phyloP scores from a whole-genome alignment of 2,329 filamentous ascomycete species.

The Fusarium napiforme region DNA sequence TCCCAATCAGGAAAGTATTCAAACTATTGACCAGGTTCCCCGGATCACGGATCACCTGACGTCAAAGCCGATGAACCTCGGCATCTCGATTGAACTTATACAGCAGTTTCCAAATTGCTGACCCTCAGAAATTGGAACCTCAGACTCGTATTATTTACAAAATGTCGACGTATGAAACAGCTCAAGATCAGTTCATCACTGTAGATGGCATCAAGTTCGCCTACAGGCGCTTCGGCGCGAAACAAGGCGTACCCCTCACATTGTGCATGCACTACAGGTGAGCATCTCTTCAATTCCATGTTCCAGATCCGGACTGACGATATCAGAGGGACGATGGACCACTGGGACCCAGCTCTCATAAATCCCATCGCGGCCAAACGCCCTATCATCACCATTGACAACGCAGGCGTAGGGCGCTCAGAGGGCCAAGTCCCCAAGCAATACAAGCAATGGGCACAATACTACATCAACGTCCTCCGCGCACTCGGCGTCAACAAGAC shows the following conservation, averaged over 20 bases:
- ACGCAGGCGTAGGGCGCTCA: conserved; percentile 59
- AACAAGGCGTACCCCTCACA: conserved; percentile 47
- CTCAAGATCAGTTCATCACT: conserved; percentile 45
- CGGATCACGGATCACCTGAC: conserved; percentile 23
- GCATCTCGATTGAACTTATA: conserved; percentile 5
- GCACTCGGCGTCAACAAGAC: conserved; percentile 53
- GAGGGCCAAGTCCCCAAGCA: conserved; percentile 53
- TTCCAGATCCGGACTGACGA: background rate
- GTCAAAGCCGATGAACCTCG: conserved; percentile 31
- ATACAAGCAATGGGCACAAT: conserved; percentile 46
- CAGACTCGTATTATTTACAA: background rate
- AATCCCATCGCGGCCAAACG: conserved; percentile 56
- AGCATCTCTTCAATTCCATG: background rate
- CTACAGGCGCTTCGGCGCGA: conserved; percentile 46
- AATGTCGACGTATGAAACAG: conserved; percentile 48
- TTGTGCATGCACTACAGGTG: conserved; percentile 49
- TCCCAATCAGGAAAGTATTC: conserved; percentile 10
- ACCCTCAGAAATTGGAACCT: accelerated
- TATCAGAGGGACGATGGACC: conserved; percentile 51
- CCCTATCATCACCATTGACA: conserved; percentile 59
- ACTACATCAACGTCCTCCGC: conserved; percentile 50
- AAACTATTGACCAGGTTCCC: conserved; percentile 6
- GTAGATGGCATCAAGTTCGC: conserved; percentile 48
- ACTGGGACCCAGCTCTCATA: conserved; percentile 57
- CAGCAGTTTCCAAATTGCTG: background rate